Conservation (phyloP, 2,329 filamentous ascomycete species). For the Monosporascus ibericus region DNA sequence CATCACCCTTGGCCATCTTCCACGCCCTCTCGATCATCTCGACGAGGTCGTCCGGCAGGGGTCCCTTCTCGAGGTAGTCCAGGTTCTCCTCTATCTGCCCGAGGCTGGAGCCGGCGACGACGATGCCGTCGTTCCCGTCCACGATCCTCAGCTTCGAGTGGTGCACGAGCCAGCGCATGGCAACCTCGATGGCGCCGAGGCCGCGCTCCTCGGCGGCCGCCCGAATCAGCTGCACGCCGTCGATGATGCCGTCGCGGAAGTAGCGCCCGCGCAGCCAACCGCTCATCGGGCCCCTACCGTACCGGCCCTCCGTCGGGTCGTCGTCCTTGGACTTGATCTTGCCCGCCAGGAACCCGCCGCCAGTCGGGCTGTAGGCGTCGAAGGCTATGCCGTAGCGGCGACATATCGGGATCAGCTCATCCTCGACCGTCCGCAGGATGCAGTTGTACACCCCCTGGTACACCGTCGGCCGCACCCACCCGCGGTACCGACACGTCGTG, state of each 20-base stretch:
- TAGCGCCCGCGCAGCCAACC: conserved; percentile 56
- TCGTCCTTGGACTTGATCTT: conserved; percentile 62
- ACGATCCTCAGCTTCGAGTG: conserved; percentile 53
- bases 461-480: conserved; percentile 76
- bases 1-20: conserved; percentile 54
- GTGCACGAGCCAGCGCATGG: conserved; percentile 65
- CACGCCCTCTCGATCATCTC: conserved; percentile 70
- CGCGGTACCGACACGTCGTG: conserved; percentile 67
- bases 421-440: conserved; percentile 66
- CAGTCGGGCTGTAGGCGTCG: conserved; percentile 76
- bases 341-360: conserved; percentile 70
- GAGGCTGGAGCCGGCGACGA: conserved; percentile 50
- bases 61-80: conserved; percentile 55
- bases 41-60: conserved; percentile 67
- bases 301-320: conserved; percentile 60
- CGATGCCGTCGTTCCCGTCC: conserved; percentile 48
- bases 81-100: conserved; percentile 51
- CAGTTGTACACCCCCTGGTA: conserved; percentile 84
- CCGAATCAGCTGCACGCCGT: conserved; percentile 62
- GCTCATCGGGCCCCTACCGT: conserved; percentile 33
- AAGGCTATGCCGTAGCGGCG: conserved; percentile 70
- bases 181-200: conserved; percentile 62
- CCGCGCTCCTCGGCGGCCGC: conserved; percentile 58
- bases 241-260: conserved; percentile 56
- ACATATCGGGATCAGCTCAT: conserved; percentile 66